phyloP scores from a whole-genome alignment of 331 rosid genomes.

The Prunus yedoensis region DNA sequence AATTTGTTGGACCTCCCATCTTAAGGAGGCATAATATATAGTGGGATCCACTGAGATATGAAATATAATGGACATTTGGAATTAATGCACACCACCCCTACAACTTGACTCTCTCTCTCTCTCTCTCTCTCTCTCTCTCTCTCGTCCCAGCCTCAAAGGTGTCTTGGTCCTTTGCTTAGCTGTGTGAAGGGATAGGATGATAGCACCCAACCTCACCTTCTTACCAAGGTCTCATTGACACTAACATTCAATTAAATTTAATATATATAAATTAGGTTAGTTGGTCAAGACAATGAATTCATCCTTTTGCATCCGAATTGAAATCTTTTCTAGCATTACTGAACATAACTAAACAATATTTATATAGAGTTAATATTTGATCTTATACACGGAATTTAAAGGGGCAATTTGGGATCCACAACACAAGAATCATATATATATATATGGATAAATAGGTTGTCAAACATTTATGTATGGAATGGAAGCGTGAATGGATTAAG shows the following conservation, averaged over 20 bases:
- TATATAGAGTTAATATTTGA: background rate
- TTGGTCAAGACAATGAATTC: rapidly evolving
- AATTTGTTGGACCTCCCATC: slow-evolving; percentile 44
- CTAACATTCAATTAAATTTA: no score
- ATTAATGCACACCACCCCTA: slow-evolving; percentile 35
- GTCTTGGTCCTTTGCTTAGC: slow-evolving; percentile 19
- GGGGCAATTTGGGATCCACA: background rate
- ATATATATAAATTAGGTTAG: no score
- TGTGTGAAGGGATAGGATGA: slow-evolving; percentile 2
- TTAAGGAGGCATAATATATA: slow-evolving; percentile 30
- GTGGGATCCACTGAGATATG: slow-evolving; percentile 47
- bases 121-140: no score
- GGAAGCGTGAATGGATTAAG: background rate
- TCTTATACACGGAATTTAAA: background rate
- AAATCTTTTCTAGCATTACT: no score
- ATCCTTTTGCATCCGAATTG: rapidly evolving
- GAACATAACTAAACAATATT: no score
- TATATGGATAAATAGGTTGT: background rate
- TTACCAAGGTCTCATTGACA: background rate
- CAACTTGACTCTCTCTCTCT: background rate
- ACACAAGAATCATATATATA: no score
- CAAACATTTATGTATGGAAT: background rate
- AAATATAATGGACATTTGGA: slow-evolving; percentile 41
- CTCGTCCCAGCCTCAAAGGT: background rate
- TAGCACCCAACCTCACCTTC: slow-evolving; percentile 8